Evolutionary conservation across 225 moss, liverwort and hornwort species (phyloP), one percentile per base, ranked within the genome.

Genomic region (Physcomitrellopsis africana): DNA sequence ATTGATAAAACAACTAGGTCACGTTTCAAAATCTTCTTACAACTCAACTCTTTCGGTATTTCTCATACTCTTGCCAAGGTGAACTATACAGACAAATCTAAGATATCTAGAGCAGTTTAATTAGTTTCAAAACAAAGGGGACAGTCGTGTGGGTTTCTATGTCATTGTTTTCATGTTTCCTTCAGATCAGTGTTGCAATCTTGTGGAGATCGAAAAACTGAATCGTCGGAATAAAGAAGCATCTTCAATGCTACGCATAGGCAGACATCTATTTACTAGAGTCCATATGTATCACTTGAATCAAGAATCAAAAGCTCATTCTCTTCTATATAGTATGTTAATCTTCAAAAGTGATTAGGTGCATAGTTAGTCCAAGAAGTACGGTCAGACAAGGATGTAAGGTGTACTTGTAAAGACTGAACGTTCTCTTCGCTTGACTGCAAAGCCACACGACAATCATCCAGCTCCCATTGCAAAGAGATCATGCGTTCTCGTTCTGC

Each of bases 391-490:
- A 22, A 68, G 51, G 63, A 13, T 45, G 53, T 54, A 69, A 51
- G 15, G 44, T 9, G 19, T 87, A 92, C 99, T 87, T 89, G 86
- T 49, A 88, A 86, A 68, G 92, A 81, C 48, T 76, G 73, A 57
- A 77, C 76, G 72, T 61, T 85, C 71, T 92, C 99, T 81, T 99
- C 90, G 51, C 82, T 63, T 80, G 85, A 88, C 79, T 88, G 86
- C 20, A 99, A 82, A 22, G 82, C 69, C 49, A 83, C 90, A 67
- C 90, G 95, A 82, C 86, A 90, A 88, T 99, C 99, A 81, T 95
- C 99, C 51, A 99, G 78, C 70, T 99, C 99, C 99, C 99, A 99
- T 72, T 93, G 99, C 24, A 95, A 75, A 78, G 76, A 87, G 52
- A 93, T 95, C 73, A 95, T 92, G 67, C 90, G 90, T 73, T 99